Base-by-base conservation (phyloP, 441 rosid species). In the Flueggea neowawraea region DNA sequence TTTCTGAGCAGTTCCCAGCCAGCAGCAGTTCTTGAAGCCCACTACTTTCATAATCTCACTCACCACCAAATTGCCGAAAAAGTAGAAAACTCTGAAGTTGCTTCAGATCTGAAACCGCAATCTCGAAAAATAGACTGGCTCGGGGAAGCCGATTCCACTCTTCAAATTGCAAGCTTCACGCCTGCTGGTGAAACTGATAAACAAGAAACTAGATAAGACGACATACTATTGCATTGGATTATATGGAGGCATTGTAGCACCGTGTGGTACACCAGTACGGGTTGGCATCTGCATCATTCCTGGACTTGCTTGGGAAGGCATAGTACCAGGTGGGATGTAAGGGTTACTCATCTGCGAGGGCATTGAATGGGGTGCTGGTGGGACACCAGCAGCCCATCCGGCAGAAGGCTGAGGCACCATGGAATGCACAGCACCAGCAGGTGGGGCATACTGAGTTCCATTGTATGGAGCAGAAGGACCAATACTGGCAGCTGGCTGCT, bases 201-300 rank as follows among this genome's bases (percentile, higher is more conserved):
- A 47, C 9, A 12, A 47, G n/a, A 14, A 31, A 65, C 50, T 47
- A 13, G 22, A 52, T n/a, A 16, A 22, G 16, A 36, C 12, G 32
- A 31, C 44, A 39, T 9, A 64, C 66, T 76, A 81, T 76, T 80
- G 86, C 85, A 70, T 70, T 12, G 81, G 78, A 33, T 83, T 69
- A 16, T 71, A 75, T 0, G 84, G 87, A 1, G 89, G 86, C 71
- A 66, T 60, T 8, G 72, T 45, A n/a, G 73, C 75, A 4, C 48
- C 63, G 31, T 67, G 82, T 31, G 67, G 78, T 1, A 54, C 15
- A 52, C 81, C 76, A 45, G 74, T 36, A 28, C 73, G 85, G 62
- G 57, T 60, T 0, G 74, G 78, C 75, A 76, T 77, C 55, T 76
- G 88, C 91, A 88, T 85, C 85, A 72, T 75, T 55, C 89, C 91